Evolutionary conservation across 345 rosid genomes (phyloP), one percentile per base, ranked within the genome.

Genomic region (Camelina sativa): DNA sequence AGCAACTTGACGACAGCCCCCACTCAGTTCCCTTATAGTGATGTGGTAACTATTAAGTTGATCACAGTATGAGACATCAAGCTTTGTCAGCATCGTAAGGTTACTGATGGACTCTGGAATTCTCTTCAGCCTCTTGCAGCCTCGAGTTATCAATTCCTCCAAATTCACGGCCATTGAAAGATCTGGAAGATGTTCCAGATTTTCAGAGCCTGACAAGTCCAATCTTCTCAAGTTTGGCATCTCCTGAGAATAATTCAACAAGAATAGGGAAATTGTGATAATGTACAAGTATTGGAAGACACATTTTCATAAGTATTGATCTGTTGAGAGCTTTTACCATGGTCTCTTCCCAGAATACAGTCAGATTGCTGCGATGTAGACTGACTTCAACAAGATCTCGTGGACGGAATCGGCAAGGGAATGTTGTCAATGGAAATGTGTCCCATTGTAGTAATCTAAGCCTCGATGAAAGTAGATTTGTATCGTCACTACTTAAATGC

Each of bases 401-500:
- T 6, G 65, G 65, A 19, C 17, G 7, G 4, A 68, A 54, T 15
- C 62, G 65, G 30, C 6, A 8, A 23, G 44, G 11, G 22, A 41
- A 68, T 6, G 72, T 5, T 15, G 61, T 38, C 8, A 38, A 9
- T 0, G 72, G 72, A 53, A 54, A 54, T 15, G 51, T 0, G 12
- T 68, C 72, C 72, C 72, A 68, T 1, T 68, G 51, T 12, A 68
- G 38, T 54, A 68, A 40, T n/a, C 37, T 37, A 37, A 68, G 72
- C 40, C 46, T 37, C 0, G 12, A 1, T 13, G 62, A 41, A 54
- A 68, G 51, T 38, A 62, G 20, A 23, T 19, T 19, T 38, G 30
- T 5, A 35, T 53, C 23, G 10, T 38, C 16, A 11, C 19, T 3
- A 53, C 22, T 38, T 4, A 23, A 4, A 9, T 8, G 52, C 4